These are phyloP conservation scores for Euphorbia schlechtendalii DNA, from an alignment of 441 rosid genomes.

Conservation along the genomic window DNA sequence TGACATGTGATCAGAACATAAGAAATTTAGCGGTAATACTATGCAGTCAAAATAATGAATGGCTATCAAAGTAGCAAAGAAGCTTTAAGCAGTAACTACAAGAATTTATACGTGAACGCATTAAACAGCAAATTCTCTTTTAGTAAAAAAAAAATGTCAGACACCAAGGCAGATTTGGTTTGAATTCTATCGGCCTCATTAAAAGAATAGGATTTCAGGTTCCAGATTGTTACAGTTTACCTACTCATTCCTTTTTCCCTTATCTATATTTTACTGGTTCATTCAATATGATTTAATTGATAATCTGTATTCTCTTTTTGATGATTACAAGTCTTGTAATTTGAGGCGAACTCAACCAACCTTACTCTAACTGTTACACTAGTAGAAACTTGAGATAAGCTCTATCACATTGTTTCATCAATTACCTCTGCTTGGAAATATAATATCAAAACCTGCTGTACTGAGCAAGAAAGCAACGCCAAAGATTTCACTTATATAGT, in stretches of 20 bases:
- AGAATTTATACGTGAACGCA: not conserved
- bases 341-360: not conserved
- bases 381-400: constrained; percentile 6
- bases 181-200: no score
- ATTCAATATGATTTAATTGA: not conserved
- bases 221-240: not conserved
- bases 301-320: not conserved
- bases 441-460: no score
- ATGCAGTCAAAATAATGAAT: not conserved
- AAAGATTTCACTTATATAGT: no score
- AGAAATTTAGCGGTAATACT: not conserved
- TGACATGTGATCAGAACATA: constrained; percentile 4
- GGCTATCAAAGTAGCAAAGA: not conserved
- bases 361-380: not conserved
- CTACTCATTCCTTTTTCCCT: not conserved
- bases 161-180: not conserved
- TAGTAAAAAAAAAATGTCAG: no score
- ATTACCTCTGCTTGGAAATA: not conserved
- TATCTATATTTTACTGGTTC: not conserved
- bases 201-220: not conserved
- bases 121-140: not conserved
- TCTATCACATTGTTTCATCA: not conserved
- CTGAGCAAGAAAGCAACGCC: no score
- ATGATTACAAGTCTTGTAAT: not conserved
- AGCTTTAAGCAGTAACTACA: not conserved